Evolutionary conservation across 2,329 filamentous ascomycete species (phyloP).

Genomic region (Aspergillus amoenus): DNA sequence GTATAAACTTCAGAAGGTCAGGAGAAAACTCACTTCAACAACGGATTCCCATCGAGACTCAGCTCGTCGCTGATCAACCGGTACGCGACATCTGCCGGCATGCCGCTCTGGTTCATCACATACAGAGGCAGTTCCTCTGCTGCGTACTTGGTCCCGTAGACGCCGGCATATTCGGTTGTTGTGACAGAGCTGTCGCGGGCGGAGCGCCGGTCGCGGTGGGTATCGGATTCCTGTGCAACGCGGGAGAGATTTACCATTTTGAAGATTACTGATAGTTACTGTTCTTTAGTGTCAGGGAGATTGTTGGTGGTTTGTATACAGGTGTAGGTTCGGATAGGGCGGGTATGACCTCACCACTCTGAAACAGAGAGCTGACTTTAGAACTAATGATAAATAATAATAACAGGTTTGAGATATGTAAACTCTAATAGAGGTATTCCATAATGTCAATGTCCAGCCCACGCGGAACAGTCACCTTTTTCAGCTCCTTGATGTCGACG

Average conservation of each 20-base stretch:
- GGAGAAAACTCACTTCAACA: slow-evolving; percentile 58
- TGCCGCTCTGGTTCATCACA: slow-evolving; percentile 82
- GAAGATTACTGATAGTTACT: neutral
- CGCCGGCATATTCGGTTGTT: slow-evolving; percentile 53
- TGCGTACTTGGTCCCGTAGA: slow-evolving; percentile 86
- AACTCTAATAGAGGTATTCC: neutral
- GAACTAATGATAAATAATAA: neutral
- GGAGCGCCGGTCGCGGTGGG: slow-evolving; percentile 19
- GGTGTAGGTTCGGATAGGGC: neutral
- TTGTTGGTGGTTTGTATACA: too few relatives aligned
- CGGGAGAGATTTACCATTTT: slow-evolving; percentile 40
- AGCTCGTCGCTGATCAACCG: slow-evolving; percentile 64
- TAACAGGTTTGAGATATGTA: neutral
- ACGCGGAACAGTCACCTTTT: slow-evolving; percentile 5
- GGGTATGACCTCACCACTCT: slow-evolving; percentile 15
- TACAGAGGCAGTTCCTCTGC: slow-evolving; percentile 73
- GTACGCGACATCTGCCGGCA: slow-evolving; percentile 73
- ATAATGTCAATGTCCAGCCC: slow-evolving; percentile 7
- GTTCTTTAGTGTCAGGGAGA: too few relatives aligned
- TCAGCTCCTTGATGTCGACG: slow-evolving; percentile 3
- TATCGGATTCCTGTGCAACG: slow-evolving; percentile 31
- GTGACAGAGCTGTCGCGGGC: slow-evolving; percentile 20
- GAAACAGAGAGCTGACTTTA: neutral
- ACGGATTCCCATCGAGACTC: slow-evolving; percentile 65
- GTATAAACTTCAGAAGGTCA: neutral